Conservation (phyloP, 2,329 filamentous ascomycete genomes). For the Sporothrix pallida region DNA sequence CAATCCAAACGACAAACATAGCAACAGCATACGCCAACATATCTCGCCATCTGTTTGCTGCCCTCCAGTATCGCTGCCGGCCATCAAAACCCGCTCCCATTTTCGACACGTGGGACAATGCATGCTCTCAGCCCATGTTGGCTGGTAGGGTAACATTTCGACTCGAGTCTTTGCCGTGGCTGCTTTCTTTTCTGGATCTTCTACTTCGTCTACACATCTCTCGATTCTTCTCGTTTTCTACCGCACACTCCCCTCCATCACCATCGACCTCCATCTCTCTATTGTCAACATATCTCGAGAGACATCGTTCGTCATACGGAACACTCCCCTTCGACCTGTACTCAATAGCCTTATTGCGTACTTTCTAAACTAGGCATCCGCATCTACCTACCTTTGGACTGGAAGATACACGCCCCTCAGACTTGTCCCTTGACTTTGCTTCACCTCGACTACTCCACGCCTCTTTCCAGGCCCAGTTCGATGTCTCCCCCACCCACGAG, state of each 20-base stretch:
- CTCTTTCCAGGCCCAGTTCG: background rate
- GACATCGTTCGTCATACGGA: background rate
- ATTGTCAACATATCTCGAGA: background rate
- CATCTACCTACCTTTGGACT: background rate
- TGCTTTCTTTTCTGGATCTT: background rate
- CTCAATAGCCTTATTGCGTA: background rate
- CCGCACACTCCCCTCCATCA: background rate
- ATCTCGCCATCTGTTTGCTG: too few species aligned
- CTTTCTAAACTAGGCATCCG: slow-evolving; percentile 7
- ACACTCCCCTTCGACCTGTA: background rate
- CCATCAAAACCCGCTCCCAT: background rate
- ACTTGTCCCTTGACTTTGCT: background rate
- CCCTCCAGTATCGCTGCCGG: background rate
- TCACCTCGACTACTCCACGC: background rate
- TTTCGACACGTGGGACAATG: slow-evolving; percentile 5
- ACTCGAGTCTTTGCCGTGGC: background rate
- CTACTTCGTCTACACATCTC: background rate
- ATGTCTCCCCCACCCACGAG: background rate
- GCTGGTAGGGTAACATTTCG: background rate
- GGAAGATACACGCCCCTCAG: background rate
- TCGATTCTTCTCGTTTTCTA: background rate
- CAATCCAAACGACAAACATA: too few species aligned
- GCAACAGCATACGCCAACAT: too few species aligned
- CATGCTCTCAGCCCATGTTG: background rate
- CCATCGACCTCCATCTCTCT: background rate